phyloP scores from a whole-genome alignment of 139 green algal genomes.

The Mesostigma viride region DNA sequence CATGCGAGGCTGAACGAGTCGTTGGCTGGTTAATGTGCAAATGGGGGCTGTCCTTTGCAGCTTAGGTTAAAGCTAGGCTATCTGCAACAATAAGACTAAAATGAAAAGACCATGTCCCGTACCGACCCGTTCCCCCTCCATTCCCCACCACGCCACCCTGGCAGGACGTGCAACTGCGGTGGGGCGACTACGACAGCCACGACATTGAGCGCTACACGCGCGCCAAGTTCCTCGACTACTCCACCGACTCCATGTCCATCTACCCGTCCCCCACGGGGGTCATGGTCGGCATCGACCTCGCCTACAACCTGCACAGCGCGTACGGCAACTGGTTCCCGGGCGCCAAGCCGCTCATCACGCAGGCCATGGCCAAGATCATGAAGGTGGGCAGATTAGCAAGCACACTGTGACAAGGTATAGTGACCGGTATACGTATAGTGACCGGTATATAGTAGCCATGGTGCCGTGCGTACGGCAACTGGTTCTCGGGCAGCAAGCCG shows the following conservation, averaged over 20 bases:
- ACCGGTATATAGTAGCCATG: no score
- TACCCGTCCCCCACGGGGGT: constrained; percentile 90
- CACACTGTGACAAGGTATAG: no score
- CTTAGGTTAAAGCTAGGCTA: no score
- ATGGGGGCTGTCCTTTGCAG: no score
- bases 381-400: no score
- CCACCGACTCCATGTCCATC: constrained; percentile 98
- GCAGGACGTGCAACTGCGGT: constrained; percentile 55
- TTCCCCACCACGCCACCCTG: no score
- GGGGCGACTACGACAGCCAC: constrained; percentile 97
- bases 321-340: constrained; percentile 99
- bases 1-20: no score
- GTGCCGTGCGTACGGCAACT: constrained; percentile 92
- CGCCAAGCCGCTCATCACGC: constrained; percentile 82
- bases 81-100: no score
- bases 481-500: constrained; percentile 95
- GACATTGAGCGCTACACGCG: constrained; percentile 97
- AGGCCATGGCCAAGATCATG: constrained; percentile 79
- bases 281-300: constrained; percentile 96
- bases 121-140: no score
- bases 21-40: no score
- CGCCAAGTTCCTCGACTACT: constrained; percentile 99
- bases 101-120: no score
- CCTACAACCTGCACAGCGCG: constrained; percentile 94
- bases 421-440: no score